Base-by-base conservation (phyloP, 208 protist species). In the Leishmania turanica region DNA sequence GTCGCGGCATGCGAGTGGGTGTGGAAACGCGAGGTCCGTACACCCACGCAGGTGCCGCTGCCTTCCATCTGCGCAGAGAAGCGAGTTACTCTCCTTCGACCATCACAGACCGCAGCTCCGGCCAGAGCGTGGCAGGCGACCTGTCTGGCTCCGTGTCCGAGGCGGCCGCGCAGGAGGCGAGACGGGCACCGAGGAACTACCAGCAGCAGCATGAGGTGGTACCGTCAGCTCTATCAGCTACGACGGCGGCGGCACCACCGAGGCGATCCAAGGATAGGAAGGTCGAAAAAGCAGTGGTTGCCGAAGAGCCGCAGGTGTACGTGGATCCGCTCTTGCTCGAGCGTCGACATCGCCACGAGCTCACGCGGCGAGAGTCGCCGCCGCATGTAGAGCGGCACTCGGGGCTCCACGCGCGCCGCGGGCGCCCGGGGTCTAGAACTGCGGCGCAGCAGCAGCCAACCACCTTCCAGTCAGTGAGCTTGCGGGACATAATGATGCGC, bases 311-410 rank as follows among this genome's bases (percentile, higher is more conserved):
- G 34, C 77, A 71, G 54, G 77, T 85, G 45, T 82, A 85, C 73
- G 82, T 85, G 11, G 82, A 85, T 51, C 77, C 82, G 34, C 77
- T 85, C 17, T 60, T 82, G 65, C 51, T 54, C 17, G 82, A 81
- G 65, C 82, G 77, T 42, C 82, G 75, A 27, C 82, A 79, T 31
- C 82, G 15, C 54, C 82, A 85, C 77, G 60, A 79, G 21, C 60
- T 53, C 9, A 37, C 77, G 17, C 77, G 77, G 3, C 60, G 74
- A 45, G 76, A 78, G 65, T 75, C 64, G 3, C 82, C 62, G 8
- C 49, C 77, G 15, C 62, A 81, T 58, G 7, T 51, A 9, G 9
- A 45, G 11, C 45, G 42, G 34, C 75, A 66, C n/a, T 54, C 64
- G 3, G 1, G 58, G 13, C 76, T 31, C 7, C 75, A 58, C 58